These are phyloP conservation scores for Saccharomycopsis oosterbeekiorum DNA, from an alignment of 805 yeast species.

Conservation along the genomic window DNA sequence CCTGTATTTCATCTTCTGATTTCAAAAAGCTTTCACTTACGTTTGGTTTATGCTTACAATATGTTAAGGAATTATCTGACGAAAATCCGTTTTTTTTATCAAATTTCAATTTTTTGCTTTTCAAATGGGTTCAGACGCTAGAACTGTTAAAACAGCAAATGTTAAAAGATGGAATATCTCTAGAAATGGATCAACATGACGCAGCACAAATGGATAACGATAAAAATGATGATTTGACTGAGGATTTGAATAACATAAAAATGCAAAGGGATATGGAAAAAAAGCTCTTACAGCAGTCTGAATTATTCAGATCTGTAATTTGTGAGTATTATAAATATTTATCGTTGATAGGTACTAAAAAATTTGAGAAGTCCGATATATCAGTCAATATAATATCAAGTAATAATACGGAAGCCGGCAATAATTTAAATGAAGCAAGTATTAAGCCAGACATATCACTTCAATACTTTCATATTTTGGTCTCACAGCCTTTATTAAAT, in stretches of 20 bases:
- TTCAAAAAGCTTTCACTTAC: conserved; percentile 10
- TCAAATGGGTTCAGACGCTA: conserved; percentile 20
- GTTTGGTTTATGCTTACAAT: conserved; percentile 13
- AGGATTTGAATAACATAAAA: conserved; percentile 6
- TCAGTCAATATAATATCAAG: neutral
- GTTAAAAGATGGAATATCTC: neutral
- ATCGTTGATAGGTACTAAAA: neutral
- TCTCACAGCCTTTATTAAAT: conserved; percentile 21
- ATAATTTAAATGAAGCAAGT: neutral
- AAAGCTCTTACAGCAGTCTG: neutral
- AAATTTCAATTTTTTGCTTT: conserved; percentile 14
- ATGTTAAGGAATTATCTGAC: conserved; percentile 15
- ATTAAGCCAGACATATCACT: neutral
- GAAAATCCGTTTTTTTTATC: conserved; percentile 4
- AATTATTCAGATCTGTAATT: neutral
- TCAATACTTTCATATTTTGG: conserved; percentile 6
- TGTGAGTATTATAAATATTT: conserved; percentile 4
- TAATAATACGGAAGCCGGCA: neutral
- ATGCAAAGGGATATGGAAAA: conserved; percentile 10
- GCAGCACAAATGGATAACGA: neutral
- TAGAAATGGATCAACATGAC: neutral
- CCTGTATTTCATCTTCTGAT: conserved; percentile 5
- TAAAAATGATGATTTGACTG: neutral
- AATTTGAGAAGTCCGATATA: neutral
- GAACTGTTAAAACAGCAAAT: conserved; percentile 3